Percentiles rank a stretch among this genome's conserved stretches.
These are phyloP conservation scores for Hypericum androsaemum DNA, from an alignment of 345 rosid genomes.

Conservation along the genomic window DNA sequence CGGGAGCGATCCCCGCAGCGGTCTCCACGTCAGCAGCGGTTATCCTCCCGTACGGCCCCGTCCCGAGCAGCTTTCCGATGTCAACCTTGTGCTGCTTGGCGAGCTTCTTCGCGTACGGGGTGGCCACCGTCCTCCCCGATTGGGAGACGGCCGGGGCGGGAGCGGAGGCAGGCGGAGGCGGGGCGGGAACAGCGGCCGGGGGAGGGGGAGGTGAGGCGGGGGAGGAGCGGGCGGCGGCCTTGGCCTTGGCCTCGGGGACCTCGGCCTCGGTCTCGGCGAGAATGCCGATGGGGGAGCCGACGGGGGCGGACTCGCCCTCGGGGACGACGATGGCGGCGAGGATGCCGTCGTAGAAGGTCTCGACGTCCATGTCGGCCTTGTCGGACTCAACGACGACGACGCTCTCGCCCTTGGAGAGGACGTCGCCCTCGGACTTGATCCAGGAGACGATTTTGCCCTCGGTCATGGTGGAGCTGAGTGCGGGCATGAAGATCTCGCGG, in stretches of 20 bases:
- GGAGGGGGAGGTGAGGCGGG: conserved; percentile 22
- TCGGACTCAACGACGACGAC: conserved; percentile 96
- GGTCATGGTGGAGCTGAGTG: conserved; percentile 98
- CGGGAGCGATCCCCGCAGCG: conserved; percentile 59
- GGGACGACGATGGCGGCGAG: conserved; percentile 92
- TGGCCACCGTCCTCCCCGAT: conserved; percentile 54
- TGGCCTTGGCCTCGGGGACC: conserved; percentile 72
- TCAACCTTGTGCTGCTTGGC: conserved; percentile 88
- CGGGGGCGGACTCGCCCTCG: conserved; percentile 85
- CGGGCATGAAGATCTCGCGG: conserved; percentile 98
- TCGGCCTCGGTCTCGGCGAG: conserved; percentile 85
- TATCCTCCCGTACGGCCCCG: conserved; percentile 75
- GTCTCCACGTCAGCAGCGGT: conserved; percentile 71
- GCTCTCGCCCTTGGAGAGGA: conserved; percentile 82
- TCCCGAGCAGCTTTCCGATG: conserved; percentile 48
- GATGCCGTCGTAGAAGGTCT: conserved; percentile 86
- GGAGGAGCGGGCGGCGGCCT: conserved; percentile 41
- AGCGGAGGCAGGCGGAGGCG: conserved; percentile 13
- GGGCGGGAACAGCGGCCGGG: conserved; percentile 32
- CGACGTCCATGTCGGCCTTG: conserved; percentile 98
- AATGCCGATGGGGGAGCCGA: conserved; percentile 76
- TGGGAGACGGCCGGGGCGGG: conserved; percentile 34
- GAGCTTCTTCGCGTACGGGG: conserved; percentile 81
- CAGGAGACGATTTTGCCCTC: conserved; percentile 98
- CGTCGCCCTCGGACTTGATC: conserved; percentile 90